These are phyloP conservation scores for Saccharomycopsis amapae DNA, from an alignment of 805 yeast genomes.

Conservation along the genomic window DNA sequence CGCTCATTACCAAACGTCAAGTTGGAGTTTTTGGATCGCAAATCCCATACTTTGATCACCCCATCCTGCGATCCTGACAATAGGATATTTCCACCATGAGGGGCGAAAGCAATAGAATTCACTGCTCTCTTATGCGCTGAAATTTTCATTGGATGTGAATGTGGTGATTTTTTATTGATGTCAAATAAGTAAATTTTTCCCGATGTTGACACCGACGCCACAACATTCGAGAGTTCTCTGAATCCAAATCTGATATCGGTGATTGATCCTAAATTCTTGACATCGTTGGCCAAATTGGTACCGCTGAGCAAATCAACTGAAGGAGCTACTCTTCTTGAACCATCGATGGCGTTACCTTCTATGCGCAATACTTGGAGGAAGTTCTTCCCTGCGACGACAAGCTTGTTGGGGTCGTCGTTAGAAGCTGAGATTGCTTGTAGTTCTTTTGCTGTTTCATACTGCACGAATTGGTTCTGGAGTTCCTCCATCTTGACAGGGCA, in stretches of 20 bases:
- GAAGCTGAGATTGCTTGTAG: slow-evolving; percentile 16
- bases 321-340: slow-evolving; percentile 23
- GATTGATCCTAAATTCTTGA: slow-evolving; percentile 33
- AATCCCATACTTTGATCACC: slow-evolving; percentile 68
- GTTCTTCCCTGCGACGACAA: slow-evolving; percentile 39
- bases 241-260: slow-evolving; percentile 40
- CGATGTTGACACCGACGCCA: slow-evolving; percentile 40
- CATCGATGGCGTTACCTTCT: slow-evolving; percentile 18
- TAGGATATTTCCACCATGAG: slow-evolving; percentile 31
- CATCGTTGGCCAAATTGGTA: slow-evolving; percentile 27
- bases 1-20: slow-evolving; percentile 47
- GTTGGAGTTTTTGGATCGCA: slow-evolving; percentile 40
- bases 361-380: slow-evolving; percentile 33
- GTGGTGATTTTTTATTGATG: slow-evolving; percentile 28
- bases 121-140: slow-evolving; percentile 41
- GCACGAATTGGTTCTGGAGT: too few relatives aligned
- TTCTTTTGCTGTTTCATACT: too few relatives aligned
- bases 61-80: slow-evolving; percentile 78
- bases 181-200: slow-evolving; percentile 38
- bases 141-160: slow-evolving; percentile 28
- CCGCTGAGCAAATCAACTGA: slow-evolving; percentile 29
- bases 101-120: slow-evolving; percentile 37
- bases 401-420: slow-evolving; percentile 4
- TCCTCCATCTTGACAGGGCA: too few relatives aligned
- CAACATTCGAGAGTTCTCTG: slow-evolving; percentile 31